Conservation (phyloP, 164 flowering plant genomes). For the Kingdonia uniflora region DNA sequence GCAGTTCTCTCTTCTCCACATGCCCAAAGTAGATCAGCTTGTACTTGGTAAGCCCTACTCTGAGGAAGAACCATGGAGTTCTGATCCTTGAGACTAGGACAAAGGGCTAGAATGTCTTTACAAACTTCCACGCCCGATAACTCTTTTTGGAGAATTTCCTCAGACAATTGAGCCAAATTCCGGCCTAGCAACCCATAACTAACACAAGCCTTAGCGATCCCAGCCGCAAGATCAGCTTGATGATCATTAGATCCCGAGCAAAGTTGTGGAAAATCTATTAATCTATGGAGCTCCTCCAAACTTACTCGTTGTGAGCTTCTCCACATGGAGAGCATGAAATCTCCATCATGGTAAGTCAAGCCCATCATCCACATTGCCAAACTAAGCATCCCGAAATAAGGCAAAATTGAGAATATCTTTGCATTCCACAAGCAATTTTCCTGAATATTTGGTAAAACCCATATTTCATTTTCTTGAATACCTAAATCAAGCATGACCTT, state of each 20-base stretch:
- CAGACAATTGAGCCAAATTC: slow-evolving; percentile 73
- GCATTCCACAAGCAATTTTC: slow-evolving; percentile 94
- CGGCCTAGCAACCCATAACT: slow-evolving; percentile 83
- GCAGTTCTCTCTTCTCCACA: slow-evolving; percentile 53
- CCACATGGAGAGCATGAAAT: slow-evolving; percentile 46
- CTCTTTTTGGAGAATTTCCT: slow-evolving; percentile 73
- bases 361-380: slow-evolving; percentile 87
- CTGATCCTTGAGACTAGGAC: slow-evolving; percentile 51
- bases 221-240: slow-evolving; percentile 89
- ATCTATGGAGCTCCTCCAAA: slow-evolving; percentile 87
- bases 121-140: slow-evolving; percentile 58
- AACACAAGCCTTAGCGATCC: slow-evolving; percentile 83
- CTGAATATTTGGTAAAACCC: slow-evolving; percentile 31
- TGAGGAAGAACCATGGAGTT: slow-evolving; percentile 63
- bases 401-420: slow-evolving; percentile 59
- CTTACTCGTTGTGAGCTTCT: slow-evolving; percentile 57
- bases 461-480: slow-evolving; percentile 63
- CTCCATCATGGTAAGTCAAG: slow-evolving; percentile 22
- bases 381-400: slow-evolving; percentile 64
- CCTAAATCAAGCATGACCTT: slow-evolving; percentile 52
- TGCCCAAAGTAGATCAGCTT: slow-evolving; percentile 80
- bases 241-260: slow-evolving; percentile 70
- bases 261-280: slow-evolving; percentile 72
- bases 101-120: slow-evolving; percentile 45
- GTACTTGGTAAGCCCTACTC: slow-evolving; percentile 87